A percentile compares a stretch with the other conserved stretches of the same genome.
These are phyloP conservation scores for Pseudocercospora cruenta DNA, from an alignment of 2,329 filamentous ascomycete genomes.

Conservation along the genomic window DNA sequence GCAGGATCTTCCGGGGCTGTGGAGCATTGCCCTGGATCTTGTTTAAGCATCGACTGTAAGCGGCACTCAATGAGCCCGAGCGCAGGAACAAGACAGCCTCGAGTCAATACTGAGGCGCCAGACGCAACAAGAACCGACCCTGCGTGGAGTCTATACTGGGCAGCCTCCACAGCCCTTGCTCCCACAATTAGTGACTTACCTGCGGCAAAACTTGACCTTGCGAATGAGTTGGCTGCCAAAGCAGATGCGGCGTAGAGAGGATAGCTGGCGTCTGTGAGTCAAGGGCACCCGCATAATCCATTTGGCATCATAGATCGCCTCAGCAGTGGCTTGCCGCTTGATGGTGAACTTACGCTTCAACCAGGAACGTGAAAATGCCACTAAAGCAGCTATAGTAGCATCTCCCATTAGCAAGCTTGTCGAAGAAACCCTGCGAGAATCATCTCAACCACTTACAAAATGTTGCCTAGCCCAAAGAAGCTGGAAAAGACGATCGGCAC, in stretches of 20 bases:
- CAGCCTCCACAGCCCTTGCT: background rate
- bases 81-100: slow-evolving; percentile 4
- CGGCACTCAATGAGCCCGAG: background rate
- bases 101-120: background rate
- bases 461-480: slow-evolving; percentile 51
- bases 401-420: background rate
- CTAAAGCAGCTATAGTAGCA: slow-evolving; percentile 18
- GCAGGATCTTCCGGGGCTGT: slow-evolving; percentile 1
- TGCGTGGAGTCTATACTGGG: slow-evolving; percentile 3
- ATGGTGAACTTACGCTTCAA: slow-evolving; percentile 17
- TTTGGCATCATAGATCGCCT: slow-evolving; percentile 2
- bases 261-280: slow-evolving; percentile 38
- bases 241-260: slow-evolving; percentile 55
- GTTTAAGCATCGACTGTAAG: background rate
- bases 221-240: slow-evolving; percentile 56
- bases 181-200: slow-evolving; percentile 44
- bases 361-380: slow-evolving; percentile 27
- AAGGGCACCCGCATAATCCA: background rate
- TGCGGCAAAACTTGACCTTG: slow-evolving; percentile 53
- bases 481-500: slow-evolving; percentile 55
- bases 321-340: slow-evolving; percentile 1
- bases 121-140: background rate
- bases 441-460: slow-evolving; percentile 31
- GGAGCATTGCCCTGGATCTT: slow-evolving; percentile 1
- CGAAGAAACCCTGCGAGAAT: background rate